Evolutionary conservation across 306 rosid genomes (phyloP), one percentile per base, ranked within the genome.

Genomic region (Prunus campanulata): DNA sequence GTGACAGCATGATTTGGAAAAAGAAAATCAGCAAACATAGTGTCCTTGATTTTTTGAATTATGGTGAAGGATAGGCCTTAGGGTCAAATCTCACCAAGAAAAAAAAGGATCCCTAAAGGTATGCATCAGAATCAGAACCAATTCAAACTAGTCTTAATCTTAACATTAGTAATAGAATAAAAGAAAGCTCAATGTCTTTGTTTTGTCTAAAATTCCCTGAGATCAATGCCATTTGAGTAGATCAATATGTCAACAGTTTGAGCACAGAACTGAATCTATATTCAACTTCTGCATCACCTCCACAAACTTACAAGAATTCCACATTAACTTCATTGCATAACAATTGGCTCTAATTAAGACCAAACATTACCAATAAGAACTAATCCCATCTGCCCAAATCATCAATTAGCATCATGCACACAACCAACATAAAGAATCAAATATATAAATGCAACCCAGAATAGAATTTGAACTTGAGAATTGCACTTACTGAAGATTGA

Each of bases 401-500:
- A 15, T 18, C 8, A 64, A 64, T 8, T 30, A 32, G 47, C 16
- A 64, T 8, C 48, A 30, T 64, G 24, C 46, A 32, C 20, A 75
- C 7, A 15, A 72, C 22, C 15, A 24, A 42, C 42, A 42, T 2
- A 25, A 20, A 46, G 3, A 60, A 16, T 25, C 19, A 60, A 73
- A 16, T 60, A 59, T 0, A 24, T 4, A 56, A 39, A 72, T 8
- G 11, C 55, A 56, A 42, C 67, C 76, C 76, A 19, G 2, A 22
- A 15, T 30, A 64, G 22, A 75, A 16, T 44, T 70, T 1, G 39
- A 51, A 71, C 35, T 46, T 15, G 8, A 13, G 8, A 52, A 29
- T 22, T 62, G 4, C 20, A 82, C 90, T 86, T 74, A 86, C 89
- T 11, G 56, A 44, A 72, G 78, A 62, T 13, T 62, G 72, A 47